A percentile compares a stretch with the other conserved stretches of the same genome.
Conservation (phyloP, 192 early-diverging fungal genomes). For the Mortierella claussenii region DNA sequence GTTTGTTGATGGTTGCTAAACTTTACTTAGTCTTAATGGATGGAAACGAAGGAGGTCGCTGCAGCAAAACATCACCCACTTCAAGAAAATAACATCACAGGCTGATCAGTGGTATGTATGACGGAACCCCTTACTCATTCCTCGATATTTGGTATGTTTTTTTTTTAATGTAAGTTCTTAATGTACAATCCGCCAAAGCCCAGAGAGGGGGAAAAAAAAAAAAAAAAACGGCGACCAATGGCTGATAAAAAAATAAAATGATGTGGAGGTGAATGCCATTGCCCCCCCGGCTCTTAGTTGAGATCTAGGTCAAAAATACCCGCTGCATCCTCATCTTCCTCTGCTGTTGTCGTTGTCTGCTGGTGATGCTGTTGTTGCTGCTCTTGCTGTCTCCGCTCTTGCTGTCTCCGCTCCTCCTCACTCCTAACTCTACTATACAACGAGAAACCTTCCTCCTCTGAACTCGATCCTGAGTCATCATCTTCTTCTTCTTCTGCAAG, state of each 20-base stretch:
- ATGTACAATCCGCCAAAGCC: background rate
- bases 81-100: background rate
- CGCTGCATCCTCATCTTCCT: slow-evolving; percentile 18
- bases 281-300: too few relatives aligned
- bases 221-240: too few relatives aligned
- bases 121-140: background rate
- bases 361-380: slow-evolving; percentile 31
- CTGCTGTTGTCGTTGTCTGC: background rate
- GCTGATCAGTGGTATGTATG: background rate
- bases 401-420: slow-evolving; percentile 9
- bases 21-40: too few relatives aligned
- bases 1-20: too few relatives aligned
- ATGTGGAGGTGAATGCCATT: too few relatives aligned
- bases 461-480: slow-evolving; percentile 41
- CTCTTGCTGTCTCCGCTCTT: slow-evolving; percentile 17
- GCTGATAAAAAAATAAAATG: too few relatives aligned
- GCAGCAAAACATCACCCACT: background rate
- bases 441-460: slow-evolving; percentile 27
- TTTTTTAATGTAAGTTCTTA: too few relatives aligned
- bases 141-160: background rate
- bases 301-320: slow-evolving; percentile 18
- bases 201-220: background rate
- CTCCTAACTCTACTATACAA: slow-evolving; percentile 19
- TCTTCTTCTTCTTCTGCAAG: slow-evolving; percentile 28
- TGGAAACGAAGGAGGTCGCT: background rate